A percentile compares a stretch with the other conserved stretches of the same genome.
phyloP scores from a whole-genome alignment of 495 filamentous ascomycete species.

The Apiosordaria backusii region DNA sequence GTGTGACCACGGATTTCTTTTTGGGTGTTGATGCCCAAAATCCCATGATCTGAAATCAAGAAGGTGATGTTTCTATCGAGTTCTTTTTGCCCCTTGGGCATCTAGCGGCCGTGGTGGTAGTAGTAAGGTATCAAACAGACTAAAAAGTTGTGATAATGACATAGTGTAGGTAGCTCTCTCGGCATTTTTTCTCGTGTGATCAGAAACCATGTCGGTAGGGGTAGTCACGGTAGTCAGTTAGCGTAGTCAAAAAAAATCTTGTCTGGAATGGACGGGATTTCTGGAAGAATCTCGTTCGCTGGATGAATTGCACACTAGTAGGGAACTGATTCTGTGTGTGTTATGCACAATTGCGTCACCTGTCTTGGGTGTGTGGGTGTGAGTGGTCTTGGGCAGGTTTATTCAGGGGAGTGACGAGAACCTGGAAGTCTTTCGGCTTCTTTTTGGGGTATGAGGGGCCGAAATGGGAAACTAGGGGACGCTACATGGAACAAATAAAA shows the following conservation, averaged over 20 bases:
- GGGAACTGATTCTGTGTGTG: neutral
- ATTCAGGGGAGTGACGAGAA: neutral
- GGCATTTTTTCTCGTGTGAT: too few relatives aligned
- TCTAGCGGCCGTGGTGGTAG: too few relatives aligned
- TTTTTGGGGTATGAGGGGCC: neutral
- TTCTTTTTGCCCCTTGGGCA: neutral
- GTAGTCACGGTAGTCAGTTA: neutral
- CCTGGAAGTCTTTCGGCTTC: neutral
- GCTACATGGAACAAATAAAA: neutral
- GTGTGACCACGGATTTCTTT: too few relatives aligned
- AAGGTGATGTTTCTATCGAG: neutral
- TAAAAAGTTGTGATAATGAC: too few relatives aligned
- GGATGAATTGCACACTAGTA: neutral
- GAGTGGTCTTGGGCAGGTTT: neutral
- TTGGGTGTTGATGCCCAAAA: neutral
- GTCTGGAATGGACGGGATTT: neutral
- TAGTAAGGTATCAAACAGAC: too few relatives aligned
- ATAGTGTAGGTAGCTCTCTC: too few relatives aligned
- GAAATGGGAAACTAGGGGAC: too few relatives aligned
- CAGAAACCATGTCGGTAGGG: neutral
- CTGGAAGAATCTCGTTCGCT: neutral
- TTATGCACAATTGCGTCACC: constrained; percentile 20
- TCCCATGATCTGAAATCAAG: constrained; percentile 1
- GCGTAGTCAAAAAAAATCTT: neutral
- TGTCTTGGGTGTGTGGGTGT: neutral